Conservation (phyloP, 1,284 basidiomycete species). For the Gastroboletus turbinatus region DNA sequence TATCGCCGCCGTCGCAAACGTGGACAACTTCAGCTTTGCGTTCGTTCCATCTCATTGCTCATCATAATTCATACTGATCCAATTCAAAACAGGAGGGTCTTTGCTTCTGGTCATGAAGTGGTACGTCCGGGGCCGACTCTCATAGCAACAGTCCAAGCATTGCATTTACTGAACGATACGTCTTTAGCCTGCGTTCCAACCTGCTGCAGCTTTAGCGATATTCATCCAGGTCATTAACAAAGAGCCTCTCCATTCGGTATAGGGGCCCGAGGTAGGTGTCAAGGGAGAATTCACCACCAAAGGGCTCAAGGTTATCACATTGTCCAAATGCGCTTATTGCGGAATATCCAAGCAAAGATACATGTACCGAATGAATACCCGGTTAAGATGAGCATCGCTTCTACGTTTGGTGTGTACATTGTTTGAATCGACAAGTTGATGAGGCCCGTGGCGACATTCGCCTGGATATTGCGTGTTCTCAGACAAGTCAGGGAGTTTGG, state of each 20-base stretch:
- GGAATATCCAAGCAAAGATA: slow-evolving; percentile 55
- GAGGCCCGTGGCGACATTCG: slow-evolving; percentile 85
- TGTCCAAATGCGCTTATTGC: slow-evolving; percentile 23
- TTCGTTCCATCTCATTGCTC: slow-evolving; percentile 30
- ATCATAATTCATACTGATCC: neutral
- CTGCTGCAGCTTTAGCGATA: slow-evolving; percentile 53
- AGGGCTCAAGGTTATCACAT: slow-evolving; percentile 4
- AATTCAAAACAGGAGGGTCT: slow-evolving; percentile 44
- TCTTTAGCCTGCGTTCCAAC: slow-evolving; percentile 56
- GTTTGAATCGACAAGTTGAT: slow-evolving; percentile 82
- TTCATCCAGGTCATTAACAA: slow-evolving; percentile 53
- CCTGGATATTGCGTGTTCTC: slow-evolving; percentile 43
- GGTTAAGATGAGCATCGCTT: slow-evolving; percentile 65
- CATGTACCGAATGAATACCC: slow-evolving; percentile 65
- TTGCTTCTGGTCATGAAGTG: slow-evolving; percentile 57
- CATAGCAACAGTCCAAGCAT: neutral
- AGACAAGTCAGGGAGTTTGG: neutral
- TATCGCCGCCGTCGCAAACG: slow-evolving; percentile 58
- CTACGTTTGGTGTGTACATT: slow-evolving; percentile 68
- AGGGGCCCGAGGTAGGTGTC: neutral
- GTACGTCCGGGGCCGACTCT: slow-evolving; percentile 37
- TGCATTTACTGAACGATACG: slow-evolving; percentile 4
- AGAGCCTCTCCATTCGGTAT: slow-evolving; percentile 57
- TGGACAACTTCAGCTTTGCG: slow-evolving; percentile 67
- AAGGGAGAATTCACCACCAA: neutral